Conservation (phyloP, 2,329 filamentous ascomycete species). For the Xylariaceae sp. region DNA sequence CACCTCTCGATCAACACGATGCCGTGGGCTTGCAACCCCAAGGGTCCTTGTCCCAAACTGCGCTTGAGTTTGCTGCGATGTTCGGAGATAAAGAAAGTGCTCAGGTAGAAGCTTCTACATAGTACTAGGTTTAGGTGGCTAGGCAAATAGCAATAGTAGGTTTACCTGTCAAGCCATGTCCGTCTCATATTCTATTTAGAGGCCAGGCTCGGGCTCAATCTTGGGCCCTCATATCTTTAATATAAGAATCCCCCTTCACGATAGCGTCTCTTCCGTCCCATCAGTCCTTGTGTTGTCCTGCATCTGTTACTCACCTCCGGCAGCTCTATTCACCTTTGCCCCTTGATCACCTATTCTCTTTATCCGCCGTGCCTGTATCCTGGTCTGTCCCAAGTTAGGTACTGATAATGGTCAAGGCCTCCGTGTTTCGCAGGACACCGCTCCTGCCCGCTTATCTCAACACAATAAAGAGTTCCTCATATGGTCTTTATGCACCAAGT, state of each 20-base stretch:
- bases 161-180: no score
- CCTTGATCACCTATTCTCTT: conserved; percentile 1
- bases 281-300: neutral
- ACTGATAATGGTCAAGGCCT: conserved; percentile 21
- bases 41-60: neutral
- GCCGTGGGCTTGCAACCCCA: conserved; percentile 5
- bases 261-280: neutral
- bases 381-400: conserved; percentile 3
- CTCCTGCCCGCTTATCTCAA: conserved; percentile 15
- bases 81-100: conserved; percentile 20
- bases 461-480: conserved; percentile 14
- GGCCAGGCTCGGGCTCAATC: no score
- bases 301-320: no score
- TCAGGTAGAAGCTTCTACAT: conserved; percentile 1
- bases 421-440: conserved; percentile 17
- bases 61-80: conserved; percentile 15
- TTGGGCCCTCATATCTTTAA: conserved; percentile 1
- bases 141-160: no score
- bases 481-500: conserved; percentile 15
- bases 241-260: neutral
- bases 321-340: conserved; percentile 1
- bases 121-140: no score
- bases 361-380: neutral
- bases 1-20: no score
- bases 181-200: no score